Percentiles rank a stretch among this genome's conserved stretches.
These are phyloP conservation scores for Trichosporon asahii DNA, from an alignment of 1,284 basidiomycete species.

Conservation along the genomic window DNA sequence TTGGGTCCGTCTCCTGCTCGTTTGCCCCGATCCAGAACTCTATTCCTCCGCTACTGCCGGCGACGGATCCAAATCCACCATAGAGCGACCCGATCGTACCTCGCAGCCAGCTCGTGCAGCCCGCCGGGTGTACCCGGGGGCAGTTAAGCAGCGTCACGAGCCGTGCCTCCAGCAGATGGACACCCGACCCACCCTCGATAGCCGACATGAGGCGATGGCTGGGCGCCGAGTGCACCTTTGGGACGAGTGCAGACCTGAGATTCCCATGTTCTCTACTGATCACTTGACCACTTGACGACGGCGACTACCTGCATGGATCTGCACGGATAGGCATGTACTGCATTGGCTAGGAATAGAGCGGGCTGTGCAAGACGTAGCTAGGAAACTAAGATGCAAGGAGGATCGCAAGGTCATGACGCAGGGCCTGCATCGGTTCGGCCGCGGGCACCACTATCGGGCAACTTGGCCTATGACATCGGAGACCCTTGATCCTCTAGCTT, in stretches of 20 bases:
- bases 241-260: neutral
- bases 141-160: neutral
- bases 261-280: neutral
- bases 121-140: neutral
- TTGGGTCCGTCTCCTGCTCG: neutral
- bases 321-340: too few relatives aligned
- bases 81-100: neutral
- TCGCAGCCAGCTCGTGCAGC: too few relatives aligned
- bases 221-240: neutral
- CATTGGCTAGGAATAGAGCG: too few relatives aligned
- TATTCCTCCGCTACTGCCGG: neutral
- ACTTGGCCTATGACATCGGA: too few relatives aligned
- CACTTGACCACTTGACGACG: neutral
- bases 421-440: too few relatives aligned
- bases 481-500: too few relatives aligned
- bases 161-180: neutral
- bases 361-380: too few relatives aligned
- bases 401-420: too few relatives aligned
- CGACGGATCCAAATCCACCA: neutral
- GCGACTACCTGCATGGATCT: too few relatives aligned
- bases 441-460: too few relatives aligned
- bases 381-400: too few relatives aligned
- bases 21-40: neutral
- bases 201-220: neutral
- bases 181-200: neutral